Conservation (phyloP, 352 stramenopile genomes). For the Pythium rhizo-oryzae region DNA sequence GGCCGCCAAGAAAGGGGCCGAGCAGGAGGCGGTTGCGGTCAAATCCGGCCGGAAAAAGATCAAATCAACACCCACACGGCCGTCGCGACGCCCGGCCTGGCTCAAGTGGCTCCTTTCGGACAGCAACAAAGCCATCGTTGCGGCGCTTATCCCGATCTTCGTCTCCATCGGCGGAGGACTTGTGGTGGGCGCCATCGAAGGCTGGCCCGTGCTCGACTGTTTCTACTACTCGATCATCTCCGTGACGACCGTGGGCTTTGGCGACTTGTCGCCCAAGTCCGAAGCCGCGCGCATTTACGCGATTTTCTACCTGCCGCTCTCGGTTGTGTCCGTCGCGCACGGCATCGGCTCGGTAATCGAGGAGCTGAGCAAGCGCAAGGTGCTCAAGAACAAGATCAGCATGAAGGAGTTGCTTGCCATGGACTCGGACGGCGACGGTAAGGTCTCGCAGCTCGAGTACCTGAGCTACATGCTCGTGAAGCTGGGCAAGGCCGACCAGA, state of each 20-base stretch:
- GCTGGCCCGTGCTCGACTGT: conserved; percentile 77
- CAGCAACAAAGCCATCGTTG: conserved; percentile 55
- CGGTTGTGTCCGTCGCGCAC: conserved; percentile 67
- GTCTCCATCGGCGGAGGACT: conserved; percentile 55
- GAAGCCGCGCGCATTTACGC: conserved; percentile 66
- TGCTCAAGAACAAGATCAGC: conserved; percentile 74
- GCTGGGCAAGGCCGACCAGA: conserved; percentile 67
- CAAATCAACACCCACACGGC: neutral
- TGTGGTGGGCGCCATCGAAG: conserved; percentile 59
- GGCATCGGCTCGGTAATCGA: conserved; percentile 70
- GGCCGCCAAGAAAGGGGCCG: conserved; percentile 15
- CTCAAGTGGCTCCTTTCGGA: conserved; percentile 46
- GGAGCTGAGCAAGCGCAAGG: conserved; percentile 52
- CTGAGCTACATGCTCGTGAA: conserved; percentile 77
- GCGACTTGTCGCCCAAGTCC: conserved; percentile 72
- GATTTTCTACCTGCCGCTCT: conserved; percentile 84
- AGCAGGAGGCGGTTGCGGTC: conserved; percentile 23
- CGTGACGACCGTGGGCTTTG: conserved; percentile 90
- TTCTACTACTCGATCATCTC: conserved; percentile 93
- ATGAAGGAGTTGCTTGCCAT: conserved; percentile 76
- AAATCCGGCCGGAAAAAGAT: conserved; percentile 2
- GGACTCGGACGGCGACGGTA: conserved; percentile 67
- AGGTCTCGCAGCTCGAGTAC: conserved; percentile 72
- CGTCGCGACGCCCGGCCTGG: conserved; percentile 31
- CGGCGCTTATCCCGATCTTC: conserved; percentile 46